Base-by-base conservation (phyloP, 441 rosid species). In the Euphorbia celastroides region DNA sequence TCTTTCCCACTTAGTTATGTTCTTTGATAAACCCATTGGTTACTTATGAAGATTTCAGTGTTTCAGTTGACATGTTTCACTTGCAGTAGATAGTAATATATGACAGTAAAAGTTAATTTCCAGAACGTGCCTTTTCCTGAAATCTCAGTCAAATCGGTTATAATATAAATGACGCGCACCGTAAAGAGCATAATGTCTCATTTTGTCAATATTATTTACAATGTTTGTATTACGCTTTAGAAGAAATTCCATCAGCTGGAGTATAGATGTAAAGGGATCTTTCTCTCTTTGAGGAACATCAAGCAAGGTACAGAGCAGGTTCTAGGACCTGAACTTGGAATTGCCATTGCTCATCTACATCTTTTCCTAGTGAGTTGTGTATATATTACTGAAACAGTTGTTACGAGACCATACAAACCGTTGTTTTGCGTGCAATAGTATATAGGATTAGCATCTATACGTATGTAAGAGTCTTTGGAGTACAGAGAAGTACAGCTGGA, bases 11-110 rank as follows among this genome's bases (percentile, higher is more conserved):
- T 62, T 44, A 31, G 71, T 63, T 38, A 11, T 42, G 66, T 63
- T 68, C 55, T 67, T 69, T 72, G 41, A 71, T 72, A 74, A 62
- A 42, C 57, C 58, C 31, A 20, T 61, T 27, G 57, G 23, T 66
- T 64, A 54, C 60, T 55, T 12, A 42, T 34, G 20, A 20, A 55
- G 62, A 44, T 61, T 57, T 60, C 60, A 46, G n/a, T 62, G 68
- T 32, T 64, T 57, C 57, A 44, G 48, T 42, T 51, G 62, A 58
- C 64, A 68, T 66, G 9, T 48, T 55, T n/a, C 10, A 57, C 28
- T 46, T 55, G 14, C 28, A 5, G 36, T 20, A 32, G 63, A 32
- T 44, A 31, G 17, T 44, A 38, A 61, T 65, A 44, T 32, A 19
- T 22, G 16, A 20, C 16, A 23, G 32, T 61, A 1, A 27, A 51